Evolutionary conservation across 2,329 filamentous ascomycete species (phyloP).

Genomic region (Talaromyces funiculosus): DNA sequence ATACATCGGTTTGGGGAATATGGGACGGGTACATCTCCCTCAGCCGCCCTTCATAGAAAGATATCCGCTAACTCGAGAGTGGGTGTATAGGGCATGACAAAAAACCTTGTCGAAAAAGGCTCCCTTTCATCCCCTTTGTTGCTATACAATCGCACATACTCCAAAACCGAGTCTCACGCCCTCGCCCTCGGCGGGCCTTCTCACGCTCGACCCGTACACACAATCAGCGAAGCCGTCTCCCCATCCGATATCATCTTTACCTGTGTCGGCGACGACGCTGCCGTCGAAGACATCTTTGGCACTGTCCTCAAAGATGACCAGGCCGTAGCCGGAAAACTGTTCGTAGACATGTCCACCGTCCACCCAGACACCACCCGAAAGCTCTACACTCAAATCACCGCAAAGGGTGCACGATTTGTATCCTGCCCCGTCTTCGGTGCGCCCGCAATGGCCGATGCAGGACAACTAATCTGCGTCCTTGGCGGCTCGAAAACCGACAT

Average conservation of each 20-base stretch:
- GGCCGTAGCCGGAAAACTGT: constrained; percentile 61
- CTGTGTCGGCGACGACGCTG: constrained; percentile 72
- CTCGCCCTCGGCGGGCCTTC: constrained; percentile 46
- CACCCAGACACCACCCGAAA: constrained; percentile 73
- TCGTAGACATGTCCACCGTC: constrained; percentile 83
- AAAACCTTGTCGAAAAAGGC: constrained; percentile 76
- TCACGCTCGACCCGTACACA: constrained; percentile 59
- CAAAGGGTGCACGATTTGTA: constrained; percentile 65
- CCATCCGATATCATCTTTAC: constrained; percentile 73
- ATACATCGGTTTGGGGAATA: constrained; percentile 24
- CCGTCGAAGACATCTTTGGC: constrained; percentile 61
- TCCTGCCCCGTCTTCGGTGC: constrained; percentile 55
- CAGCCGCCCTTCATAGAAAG: background rate
- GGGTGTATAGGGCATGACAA: constrained; percentile 66
- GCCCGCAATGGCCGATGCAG: constrained; percentile 49
- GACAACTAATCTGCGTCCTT: constrained; percentile 66
- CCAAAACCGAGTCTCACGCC: constrained; percentile 60
- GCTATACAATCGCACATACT: constrained; percentile 71
- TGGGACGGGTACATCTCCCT: constrained; percentile 20
- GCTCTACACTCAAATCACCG: constrained; percentile 54
- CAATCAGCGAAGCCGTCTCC: constrained; percentile 60
- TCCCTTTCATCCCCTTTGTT: constrained; percentile 65
- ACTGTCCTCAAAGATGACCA: constrained; percentile 39
- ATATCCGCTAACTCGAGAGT: background rate
- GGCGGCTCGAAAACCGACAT: constrained; percentile 60